Evolutionary conservation across 139 green algal species (phyloP).

Genomic region (Trebouxia sp.): DNA sequence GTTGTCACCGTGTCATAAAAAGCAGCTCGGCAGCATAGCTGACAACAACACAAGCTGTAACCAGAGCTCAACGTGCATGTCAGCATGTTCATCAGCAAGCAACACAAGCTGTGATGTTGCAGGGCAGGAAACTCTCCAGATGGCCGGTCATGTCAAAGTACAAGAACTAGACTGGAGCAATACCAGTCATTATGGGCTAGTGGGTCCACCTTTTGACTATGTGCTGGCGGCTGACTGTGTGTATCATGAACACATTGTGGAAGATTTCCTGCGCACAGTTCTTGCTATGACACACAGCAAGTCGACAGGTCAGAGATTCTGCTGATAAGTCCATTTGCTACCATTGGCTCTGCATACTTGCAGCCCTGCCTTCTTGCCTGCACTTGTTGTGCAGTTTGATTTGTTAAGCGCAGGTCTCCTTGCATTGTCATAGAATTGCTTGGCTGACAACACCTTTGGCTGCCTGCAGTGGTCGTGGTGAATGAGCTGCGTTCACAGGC

Average conservation of each 20-base stretch:
- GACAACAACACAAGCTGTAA: too few relatives aligned
- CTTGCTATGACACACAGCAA: constrained; percentile 46
- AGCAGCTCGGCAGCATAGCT: too few relatives aligned
- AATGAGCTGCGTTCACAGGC: constrained; percentile 81
- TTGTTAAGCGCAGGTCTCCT: background rate
- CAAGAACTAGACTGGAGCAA: constrained; percentile 73
- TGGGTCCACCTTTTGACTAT: constrained; percentile 70
- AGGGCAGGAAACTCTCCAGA: background rate
- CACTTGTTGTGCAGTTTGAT: background rate
- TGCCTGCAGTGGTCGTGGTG: constrained; percentile 67
- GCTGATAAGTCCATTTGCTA: background rate
- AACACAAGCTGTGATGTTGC: too few relatives aligned
- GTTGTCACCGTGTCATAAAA: too few relatives aligned
- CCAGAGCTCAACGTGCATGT: too few relatives aligned
- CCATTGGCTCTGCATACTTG: too few relatives aligned
- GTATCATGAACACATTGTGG: constrained; percentile 79
- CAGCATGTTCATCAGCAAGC: too few relatives aligned
- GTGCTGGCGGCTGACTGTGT: constrained; percentile 82
- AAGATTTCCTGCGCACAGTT: constrained; percentile 62
- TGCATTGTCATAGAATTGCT: background rate
- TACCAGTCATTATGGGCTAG: constrained; percentile 35
- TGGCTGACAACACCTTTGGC: background rate
- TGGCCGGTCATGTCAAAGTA: background rate
- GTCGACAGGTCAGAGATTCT: constrained; percentile 36
- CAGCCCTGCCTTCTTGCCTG: background rate